Percentiles rank a stretch among this genome's conserved stretches.
These are phyloP conservation scores for Hyphopichia wangnamkhiaoensis DNA, from an alignment of 1,139 yeast species.

Conservation along the genomic window DNA sequence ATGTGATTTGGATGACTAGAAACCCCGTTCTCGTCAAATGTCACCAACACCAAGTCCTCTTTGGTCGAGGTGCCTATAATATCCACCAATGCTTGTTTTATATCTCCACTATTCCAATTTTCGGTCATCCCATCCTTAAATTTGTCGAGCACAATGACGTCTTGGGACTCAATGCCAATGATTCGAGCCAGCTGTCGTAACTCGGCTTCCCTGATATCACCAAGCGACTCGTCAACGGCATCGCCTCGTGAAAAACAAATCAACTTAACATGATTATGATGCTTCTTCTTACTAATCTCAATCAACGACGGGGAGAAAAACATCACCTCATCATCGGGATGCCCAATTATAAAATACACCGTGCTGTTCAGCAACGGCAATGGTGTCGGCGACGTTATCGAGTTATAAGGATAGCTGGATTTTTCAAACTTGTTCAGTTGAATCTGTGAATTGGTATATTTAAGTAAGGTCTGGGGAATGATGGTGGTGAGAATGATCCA, in stretches of 20 bases:
- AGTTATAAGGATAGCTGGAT: constrained; percentile 34
- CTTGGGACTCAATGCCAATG: constrained; percentile 50
- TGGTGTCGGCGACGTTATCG: constrained; percentile 38
- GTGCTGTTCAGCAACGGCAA: constrained; percentile 35
- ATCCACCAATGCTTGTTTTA: constrained; percentile 27
- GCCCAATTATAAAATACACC: constrained; percentile 72
- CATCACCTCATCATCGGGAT: constrained; percentile 99
- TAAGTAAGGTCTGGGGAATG: constrained; percentile 38
- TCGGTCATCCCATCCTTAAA: constrained; percentile 73
- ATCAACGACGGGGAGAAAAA: constrained; percentile 83
- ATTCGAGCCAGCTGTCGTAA: constrained; percentile 55
- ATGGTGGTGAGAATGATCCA: constrained; percentile 45
- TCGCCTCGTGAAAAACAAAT: constrained; percentile 81
- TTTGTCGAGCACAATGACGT: constrained; percentile 49
- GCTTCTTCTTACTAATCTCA: constrained; percentile 48
- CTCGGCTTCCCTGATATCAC: constrained; percentile 61
- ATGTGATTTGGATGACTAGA: constrained; percentile 86
- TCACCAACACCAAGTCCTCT: constrained; percentile 49
- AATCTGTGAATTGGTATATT: constrained; percentile 30
- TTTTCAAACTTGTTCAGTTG: constrained; percentile 23
- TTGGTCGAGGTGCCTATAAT: constrained; percentile 1
- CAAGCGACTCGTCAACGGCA: constrained; percentile 63
- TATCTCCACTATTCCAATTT: constrained; percentile 59
- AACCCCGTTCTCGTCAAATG: constrained; percentile 84
- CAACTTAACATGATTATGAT: constrained; percentile 55